Percentiles rank a stretch among this genome's conserved stretches.
phyloP scores from a whole-genome alignment of 2,329 filamentous ascomycete genomes.

The Helotiales sp. region DNA sequence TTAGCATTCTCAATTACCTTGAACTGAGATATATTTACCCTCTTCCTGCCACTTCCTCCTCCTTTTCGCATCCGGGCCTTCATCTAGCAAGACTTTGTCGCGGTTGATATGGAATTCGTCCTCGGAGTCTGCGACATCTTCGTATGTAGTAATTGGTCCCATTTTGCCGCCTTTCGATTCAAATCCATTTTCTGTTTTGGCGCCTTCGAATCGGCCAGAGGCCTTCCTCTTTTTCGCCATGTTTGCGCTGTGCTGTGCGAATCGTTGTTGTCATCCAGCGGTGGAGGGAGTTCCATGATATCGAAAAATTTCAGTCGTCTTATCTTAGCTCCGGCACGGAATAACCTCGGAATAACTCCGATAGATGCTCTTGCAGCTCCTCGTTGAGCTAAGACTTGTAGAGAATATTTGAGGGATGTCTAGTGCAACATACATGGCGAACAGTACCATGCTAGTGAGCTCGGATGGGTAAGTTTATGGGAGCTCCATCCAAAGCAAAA shows the following conservation, averaged over 20 bases:
- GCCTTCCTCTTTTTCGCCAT: constrained; percentile 40
- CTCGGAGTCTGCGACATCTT: constrained; percentile 91
- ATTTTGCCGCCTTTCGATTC: constrained; percentile 34
- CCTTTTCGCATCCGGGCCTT: constrained; percentile 79
- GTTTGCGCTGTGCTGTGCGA: constrained; percentile 8
- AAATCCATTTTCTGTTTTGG: constrained; percentile 17
- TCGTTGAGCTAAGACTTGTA: no score
- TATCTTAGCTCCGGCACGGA: constrained; percentile 25
- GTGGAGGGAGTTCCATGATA: constrained; percentile 3
- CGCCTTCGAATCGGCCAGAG: constrained; percentile 12
- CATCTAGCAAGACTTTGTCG: constrained; percentile 85
- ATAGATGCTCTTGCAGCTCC: no score
- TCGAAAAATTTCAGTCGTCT: constrained; percentile 26
- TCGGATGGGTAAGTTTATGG: no score
- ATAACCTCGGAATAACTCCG: not conserved
- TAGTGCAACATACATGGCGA: no score
- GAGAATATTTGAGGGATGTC: no score
- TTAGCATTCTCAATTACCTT: constrained; percentile 8
- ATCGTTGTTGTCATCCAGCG: no score
- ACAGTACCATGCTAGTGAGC: no score
- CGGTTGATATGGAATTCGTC: constrained; percentile 90
- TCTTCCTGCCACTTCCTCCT: constrained; percentile 73
- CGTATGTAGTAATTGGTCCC: constrained; percentile 56
- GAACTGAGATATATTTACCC: constrained; percentile 46
- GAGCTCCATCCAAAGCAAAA: no score